Conservation (phyloP, 2,329 filamentous ascomycete genomes). For the Alternaria brassicicola region DNA sequence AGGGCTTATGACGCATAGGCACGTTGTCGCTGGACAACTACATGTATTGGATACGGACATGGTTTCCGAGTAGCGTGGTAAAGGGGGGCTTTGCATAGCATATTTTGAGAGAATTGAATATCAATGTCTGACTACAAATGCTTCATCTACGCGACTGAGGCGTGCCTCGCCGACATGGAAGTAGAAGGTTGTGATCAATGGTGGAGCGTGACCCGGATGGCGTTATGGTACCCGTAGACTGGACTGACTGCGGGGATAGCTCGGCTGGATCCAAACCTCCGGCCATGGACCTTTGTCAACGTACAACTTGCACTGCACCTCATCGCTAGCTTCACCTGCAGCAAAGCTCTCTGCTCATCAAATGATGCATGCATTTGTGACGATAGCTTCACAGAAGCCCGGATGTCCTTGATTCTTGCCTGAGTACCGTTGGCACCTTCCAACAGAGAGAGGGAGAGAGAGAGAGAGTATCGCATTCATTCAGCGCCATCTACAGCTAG, state of each 20-base stretch:
- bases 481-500: slow-evolving; percentile 15
- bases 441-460: no score
- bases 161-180: not conserved
- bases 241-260: slow-evolving; percentile 16
- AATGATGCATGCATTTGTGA: slow-evolving; percentile 41
- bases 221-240: slow-evolving; percentile 15
- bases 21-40: not conserved
- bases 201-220: slow-evolving; percentile 10
- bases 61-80: not conserved
- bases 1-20: slow-evolving; percentile 6
- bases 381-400: slow-evolving; percentile 22
- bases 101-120: slow-evolving; percentile 1
- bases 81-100: slow-evolving; percentile 8
- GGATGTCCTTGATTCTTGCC: slow-evolving; percentile 39
- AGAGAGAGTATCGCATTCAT: slow-evolving; percentile 18
- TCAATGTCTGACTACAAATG: not conserved
- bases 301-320: slow-evolving; percentile 12
- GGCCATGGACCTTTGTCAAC: slow-evolving; percentile 3
- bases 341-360: slow-evolving; percentile 6
- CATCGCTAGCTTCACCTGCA: slow-evolving; percentile 9
- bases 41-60: slow-evolving; percentile 5
- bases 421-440: slow-evolving; percentile 15
- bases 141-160: not conserved
- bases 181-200: not conserved
- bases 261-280: slow-evolving; percentile 17